Evolutionary conservation across 2,329 filamentous ascomycete species (phyloP), one percentile per base, ranked within the genome.

Genomic region (Balansia obtecta): DNA sequence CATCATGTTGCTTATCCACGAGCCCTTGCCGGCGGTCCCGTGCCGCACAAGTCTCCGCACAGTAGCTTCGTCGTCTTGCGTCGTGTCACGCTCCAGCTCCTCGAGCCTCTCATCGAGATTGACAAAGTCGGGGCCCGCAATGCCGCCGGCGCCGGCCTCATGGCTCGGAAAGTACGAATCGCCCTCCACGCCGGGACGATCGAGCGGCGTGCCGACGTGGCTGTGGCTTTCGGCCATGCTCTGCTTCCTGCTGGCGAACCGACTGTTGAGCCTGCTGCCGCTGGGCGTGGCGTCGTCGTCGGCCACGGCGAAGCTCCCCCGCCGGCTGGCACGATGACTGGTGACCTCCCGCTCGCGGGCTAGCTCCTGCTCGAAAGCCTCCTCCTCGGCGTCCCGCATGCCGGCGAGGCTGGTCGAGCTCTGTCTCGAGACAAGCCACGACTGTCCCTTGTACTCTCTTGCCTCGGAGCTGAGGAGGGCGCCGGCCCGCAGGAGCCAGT

Each of bases 381-480:
- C 74, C 39, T 79, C 75, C 4, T 78, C 76, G 3, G 69, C 68
- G 34, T 77, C 73, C 8, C 66, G 68, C 60, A 74, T 64, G 22
- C 71, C 76, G 0, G 73, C 67, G 16, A 85, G 70, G 59, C 76
- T 82, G 9, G 80, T 85, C 1, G 80, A 83, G 61, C 79, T 83
- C 50, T 76, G 78, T 45, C 80, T 73, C 22, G 80, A 79, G n/a
- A 78, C 70, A 18, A 86, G 73, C 83, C 83, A 86, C 13, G 76
- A 68, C 63, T 86, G 82, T 13, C 83, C 83, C 64, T 85, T 85
- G 58, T 71, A 81, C 60, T 86, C 82, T 51, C 82, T 71, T 16
- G 80, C 71, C 60, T 82, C 79, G 48, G 73, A 75, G 51, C 76
- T 76, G 57, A 86, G 76, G 45, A 82, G 61, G 7, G 79, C 79